phyloP scores from a whole-genome alignment of 495 filamentous ascomycete genomes.

The Xylaria telfairii region DNA sequence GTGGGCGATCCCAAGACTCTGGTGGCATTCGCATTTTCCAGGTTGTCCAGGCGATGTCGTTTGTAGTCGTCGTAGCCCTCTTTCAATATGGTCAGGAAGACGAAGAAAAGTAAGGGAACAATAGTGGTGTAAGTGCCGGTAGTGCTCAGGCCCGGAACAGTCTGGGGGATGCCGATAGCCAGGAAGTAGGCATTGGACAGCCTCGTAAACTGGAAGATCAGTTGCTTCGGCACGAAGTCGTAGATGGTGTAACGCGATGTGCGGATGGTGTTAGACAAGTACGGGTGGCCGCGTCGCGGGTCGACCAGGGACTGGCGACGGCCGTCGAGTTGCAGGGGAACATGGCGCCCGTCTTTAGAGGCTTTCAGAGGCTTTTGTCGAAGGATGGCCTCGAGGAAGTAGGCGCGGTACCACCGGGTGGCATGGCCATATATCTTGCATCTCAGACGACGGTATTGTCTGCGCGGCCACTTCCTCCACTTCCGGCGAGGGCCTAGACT shows the following conservation, averaged over 20 bases:
- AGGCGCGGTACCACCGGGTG: conserved; percentile 40
- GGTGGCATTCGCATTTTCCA: conserved; percentile 76
- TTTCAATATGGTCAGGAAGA: conserved; percentile 84
- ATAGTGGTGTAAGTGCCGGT: conserved; percentile 90
- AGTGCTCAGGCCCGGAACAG: conserved; percentile 86
- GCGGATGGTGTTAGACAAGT: conserved; percentile 79
- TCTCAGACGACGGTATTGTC: conserved; percentile 12
- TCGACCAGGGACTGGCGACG: conserved; percentile 63
- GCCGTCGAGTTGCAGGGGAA: conserved; percentile 65
- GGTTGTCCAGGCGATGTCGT: conserved; percentile 81
- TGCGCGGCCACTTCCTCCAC: conserved; percentile 8
- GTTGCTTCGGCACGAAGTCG: conserved; percentile 86
- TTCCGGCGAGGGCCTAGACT: not conserved
- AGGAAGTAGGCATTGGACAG: conserved; percentile 93
- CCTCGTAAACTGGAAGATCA: conserved; percentile 90
- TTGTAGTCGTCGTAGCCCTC: conserved; percentile 91
- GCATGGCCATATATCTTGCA: conserved; percentile 27
- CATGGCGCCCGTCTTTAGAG: conserved; percentile 62
- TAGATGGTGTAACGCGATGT: conserved; percentile 85
- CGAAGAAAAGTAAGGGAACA: conserved; percentile 81
- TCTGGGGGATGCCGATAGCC: conserved; percentile 84
- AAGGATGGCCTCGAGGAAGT: conserved; percentile 45
- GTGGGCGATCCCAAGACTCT: conserved; percentile 55
- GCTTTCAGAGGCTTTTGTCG: conserved; percentile 45
- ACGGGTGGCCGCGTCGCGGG: conserved; percentile 74